These are phyloP conservation scores for Suhomyces wounanorum DNA, from an alignment of 1,139 yeast species.

Conservation along the genomic window DNA sequence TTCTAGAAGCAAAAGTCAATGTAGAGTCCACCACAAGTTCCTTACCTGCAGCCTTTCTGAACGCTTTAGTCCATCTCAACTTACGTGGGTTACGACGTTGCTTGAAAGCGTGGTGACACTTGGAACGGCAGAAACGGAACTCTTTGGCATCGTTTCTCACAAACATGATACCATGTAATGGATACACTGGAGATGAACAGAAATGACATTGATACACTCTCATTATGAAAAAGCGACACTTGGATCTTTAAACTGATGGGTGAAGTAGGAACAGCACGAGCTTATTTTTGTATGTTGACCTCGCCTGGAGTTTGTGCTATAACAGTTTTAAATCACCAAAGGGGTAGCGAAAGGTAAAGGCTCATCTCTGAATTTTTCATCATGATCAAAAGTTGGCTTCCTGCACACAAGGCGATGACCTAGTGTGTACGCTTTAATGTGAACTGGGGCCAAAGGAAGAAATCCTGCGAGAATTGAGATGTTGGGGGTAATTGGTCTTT, in stretches of 20 bases:
- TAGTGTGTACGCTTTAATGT: no score
- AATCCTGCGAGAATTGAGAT: no score
- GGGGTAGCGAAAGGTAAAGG: constrained; percentile 2
- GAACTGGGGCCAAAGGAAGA: no score
- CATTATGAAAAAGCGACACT: constrained; percentile 44
- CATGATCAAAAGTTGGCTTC: constrained; percentile 1
- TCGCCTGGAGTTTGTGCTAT: constrained; percentile 5
- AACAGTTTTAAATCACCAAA: background rate
- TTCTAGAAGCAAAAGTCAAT: constrained; percentile 92
- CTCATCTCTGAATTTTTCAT: constrained; percentile 11
- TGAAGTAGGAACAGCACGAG: background rate
- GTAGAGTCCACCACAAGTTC: constrained; percentile 98
- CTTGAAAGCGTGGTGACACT: constrained; percentile 96
- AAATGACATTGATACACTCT: constrained; percentile 94
- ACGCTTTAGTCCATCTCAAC: constrained; percentile 97
- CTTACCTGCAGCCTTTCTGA: constrained; percentile 98
- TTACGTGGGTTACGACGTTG: constrained; percentile 99
- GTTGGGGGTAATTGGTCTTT: no score
- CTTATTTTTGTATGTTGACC: constrained; percentile 2
- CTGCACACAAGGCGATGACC: constrained; percentile 10
- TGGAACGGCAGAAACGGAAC: constrained; percentile 95
- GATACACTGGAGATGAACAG: constrained; percentile 96
- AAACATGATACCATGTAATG: constrained; percentile 97
- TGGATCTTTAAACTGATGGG: background rate
- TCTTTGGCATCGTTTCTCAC: constrained; percentile 98